Evolutionary conservation across 2,329 filamentous ascomycete species (phyloP), one percentile per base, ranked within the genome.

Genomic region (Fusarium solani-melongenae): DNA sequence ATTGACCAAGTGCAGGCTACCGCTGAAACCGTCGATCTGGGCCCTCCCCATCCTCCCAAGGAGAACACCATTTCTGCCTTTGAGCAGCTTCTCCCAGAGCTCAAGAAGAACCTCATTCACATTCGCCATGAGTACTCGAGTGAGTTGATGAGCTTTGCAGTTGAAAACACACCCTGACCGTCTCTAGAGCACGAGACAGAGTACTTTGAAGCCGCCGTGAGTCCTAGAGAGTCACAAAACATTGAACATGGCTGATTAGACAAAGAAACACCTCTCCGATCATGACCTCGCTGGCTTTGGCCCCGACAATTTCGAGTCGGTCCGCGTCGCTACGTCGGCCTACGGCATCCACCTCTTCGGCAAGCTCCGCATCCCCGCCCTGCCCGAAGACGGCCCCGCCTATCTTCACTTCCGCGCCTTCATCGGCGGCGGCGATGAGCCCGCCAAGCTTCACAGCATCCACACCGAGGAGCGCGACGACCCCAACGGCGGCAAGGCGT

Each of bases 381-480:
- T 77, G 39, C 82, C 87, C 39, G 84, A 86, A 58, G 84, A 86
- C 60, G 91, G 91, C 72, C 92, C 92, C 68, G 83, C 92, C 0
- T 88, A 97, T 66, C 91, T 93, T 6, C 98, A 98, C 83, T 89
- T 98, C 74, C 95, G 98, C 84, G 93, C 97, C 61, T 96, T 92
- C 80, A 91, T 98, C 69, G 94, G 97, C 82, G 90, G 98, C 9
- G 92, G 94, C 10, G 88, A 98, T 71, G 93, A 94, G 15, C 67
- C 71, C 81, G 93, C 95, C 36, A 95, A 98, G 89, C 87, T 95
- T 88, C 90, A 96, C 72, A 94, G 97, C 81, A 95, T 96, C 36
- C 98, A 98, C 89, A 95, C 95, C 4, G 85, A 98, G 72, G 98
- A 98, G 85, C 96, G 96, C 88, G 96, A 97, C 88, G 95, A 95